Conservation (phyloP, 2,329 filamentous ascomycete species). For the Dothiorella sarmentorum region DNA sequence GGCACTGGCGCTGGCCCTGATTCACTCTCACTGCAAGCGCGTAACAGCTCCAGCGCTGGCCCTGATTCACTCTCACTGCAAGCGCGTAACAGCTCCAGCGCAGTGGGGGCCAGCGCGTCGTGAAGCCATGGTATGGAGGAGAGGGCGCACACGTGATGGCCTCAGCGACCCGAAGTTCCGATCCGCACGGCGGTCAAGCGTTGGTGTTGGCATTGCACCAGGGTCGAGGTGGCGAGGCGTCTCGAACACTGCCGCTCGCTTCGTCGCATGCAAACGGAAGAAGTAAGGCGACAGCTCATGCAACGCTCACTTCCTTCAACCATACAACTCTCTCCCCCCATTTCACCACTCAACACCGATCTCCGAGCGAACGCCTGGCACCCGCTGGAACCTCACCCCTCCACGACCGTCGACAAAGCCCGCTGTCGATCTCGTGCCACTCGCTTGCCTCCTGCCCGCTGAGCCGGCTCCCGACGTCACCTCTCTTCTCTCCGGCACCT, state of each 20-base stretch:
- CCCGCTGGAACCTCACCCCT: not conserved
- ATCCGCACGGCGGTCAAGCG: slow-evolving; percentile 10
- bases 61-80: not conserved
- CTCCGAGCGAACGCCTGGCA: slow-evolving; percentile 1
- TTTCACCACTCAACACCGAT: not conserved
- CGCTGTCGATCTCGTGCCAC: slow-evolving; percentile 11
- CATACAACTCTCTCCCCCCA: not conserved
- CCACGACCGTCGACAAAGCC: slow-evolving; percentile 3
- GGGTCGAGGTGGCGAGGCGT: slow-evolving; percentile 12
- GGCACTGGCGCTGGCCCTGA: slow-evolving; percentile 6
- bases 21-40: not conserved
- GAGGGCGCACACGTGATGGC: not conserved
- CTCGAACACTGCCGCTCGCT: slow-evolving; percentile 13
- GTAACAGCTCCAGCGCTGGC: not conserved
- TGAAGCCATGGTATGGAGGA: too few relatives aligned
- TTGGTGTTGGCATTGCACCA: slow-evolving; percentile 8
- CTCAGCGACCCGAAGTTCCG: not conserved
- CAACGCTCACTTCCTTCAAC: not conserved
- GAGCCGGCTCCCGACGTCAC: slow-evolving; percentile 15
- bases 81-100: not conserved
- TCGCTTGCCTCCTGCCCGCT: slow-evolving; percentile 11
- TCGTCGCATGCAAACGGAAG: slow-evolving; percentile 15
- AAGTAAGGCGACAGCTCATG: slow-evolving; percentile 10
- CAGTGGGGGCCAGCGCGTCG: not conserved
- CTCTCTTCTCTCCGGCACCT: slow-evolving; percentile 10